phyloP scores from a whole-genome alignment of 495 filamentous ascomycete genomes.

The Aspergillus baeticus region DNA sequence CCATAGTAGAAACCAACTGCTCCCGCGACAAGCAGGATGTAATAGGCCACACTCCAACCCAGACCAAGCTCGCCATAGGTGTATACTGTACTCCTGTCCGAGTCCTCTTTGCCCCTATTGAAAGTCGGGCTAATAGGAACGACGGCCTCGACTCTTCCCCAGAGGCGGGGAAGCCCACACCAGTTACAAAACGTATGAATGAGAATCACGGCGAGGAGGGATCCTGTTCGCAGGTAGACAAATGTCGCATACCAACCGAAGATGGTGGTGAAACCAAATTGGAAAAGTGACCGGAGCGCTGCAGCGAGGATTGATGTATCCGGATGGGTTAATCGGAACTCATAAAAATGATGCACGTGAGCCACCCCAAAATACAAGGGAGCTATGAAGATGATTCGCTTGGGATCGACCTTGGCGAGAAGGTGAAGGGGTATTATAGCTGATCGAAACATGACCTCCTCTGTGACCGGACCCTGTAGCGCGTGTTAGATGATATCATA shows the following conservation, averaged over 20 bases:
- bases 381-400: constrained; percentile 68
- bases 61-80: constrained; percentile 34
- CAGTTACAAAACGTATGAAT: constrained; percentile 92
- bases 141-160: constrained; percentile 65
- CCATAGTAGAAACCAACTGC: constrained; percentile 64
- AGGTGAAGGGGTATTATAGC: constrained; percentile 79
- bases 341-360: constrained; percentile 94
- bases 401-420: constrained; percentile 59
- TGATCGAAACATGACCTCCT: constrained; percentile 91
- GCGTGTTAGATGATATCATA: constrained; percentile 4
- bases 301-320: constrained; percentile 57
- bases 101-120: constrained; percentile 43
- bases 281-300: constrained; percentile 70
- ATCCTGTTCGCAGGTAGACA: constrained; percentile 84
- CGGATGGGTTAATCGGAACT: constrained; percentile 82
- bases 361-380: constrained; percentile 94
- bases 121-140: constrained; percentile 30
- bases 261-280: constrained; percentile 88
- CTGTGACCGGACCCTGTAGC: constrained; percentile 76
- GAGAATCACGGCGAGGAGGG: constrained; percentile 65
- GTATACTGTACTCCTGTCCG: constrained; percentile 18
- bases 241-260: constrained; percentile 95
- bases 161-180: constrained; percentile 83
- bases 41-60: constrained; percentile 76
- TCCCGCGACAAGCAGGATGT: constrained; percentile 68